Conservation (phyloP, 176 grass and related monocot species). For the Zea mays region DNA sequence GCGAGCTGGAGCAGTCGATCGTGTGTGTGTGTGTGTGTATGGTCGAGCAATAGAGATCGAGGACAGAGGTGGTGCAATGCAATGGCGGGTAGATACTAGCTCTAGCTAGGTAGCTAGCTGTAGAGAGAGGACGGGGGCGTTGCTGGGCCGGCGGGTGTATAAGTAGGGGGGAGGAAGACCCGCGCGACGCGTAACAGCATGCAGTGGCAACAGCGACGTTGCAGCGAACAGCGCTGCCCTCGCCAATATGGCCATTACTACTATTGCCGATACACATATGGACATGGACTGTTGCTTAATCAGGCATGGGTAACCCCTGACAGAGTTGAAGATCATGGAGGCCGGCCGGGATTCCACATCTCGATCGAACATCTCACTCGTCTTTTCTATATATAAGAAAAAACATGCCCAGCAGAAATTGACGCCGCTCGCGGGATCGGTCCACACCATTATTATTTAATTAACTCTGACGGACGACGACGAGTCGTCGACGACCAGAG, state of each 20-base stretch:
- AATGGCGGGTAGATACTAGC: too few species aligned
- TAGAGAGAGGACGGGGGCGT: not conserved
- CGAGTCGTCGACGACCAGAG: too few species aligned
- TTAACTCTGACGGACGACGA: too few species aligned
- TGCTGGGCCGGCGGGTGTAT: not conserved
- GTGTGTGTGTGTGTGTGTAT: not conserved
- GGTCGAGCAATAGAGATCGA: not conserved
- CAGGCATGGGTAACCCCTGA: not conserved
- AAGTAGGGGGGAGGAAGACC: too few species aligned
- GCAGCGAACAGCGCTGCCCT: not conserved
- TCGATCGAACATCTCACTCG: too few species aligned
- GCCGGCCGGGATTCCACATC: too few species aligned
- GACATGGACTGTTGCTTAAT: not conserved
- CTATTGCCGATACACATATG: not conserved
- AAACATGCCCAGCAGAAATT: too few species aligned
- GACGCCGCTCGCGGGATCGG: too few species aligned
- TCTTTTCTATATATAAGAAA: too few species aligned
- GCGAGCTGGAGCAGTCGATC: not conserved
- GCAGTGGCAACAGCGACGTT: constrained; percentile 28
- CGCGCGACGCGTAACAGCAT: not conserved
- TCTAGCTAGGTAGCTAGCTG: too few species aligned
- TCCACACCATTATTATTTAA: too few species aligned
- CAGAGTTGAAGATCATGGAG: not conserved
- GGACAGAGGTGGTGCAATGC: not conserved
- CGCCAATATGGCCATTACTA: not conserved